Base-by-base conservation (phyloP, 345 rosid genomes). In the Citrus glauca region DNA sequence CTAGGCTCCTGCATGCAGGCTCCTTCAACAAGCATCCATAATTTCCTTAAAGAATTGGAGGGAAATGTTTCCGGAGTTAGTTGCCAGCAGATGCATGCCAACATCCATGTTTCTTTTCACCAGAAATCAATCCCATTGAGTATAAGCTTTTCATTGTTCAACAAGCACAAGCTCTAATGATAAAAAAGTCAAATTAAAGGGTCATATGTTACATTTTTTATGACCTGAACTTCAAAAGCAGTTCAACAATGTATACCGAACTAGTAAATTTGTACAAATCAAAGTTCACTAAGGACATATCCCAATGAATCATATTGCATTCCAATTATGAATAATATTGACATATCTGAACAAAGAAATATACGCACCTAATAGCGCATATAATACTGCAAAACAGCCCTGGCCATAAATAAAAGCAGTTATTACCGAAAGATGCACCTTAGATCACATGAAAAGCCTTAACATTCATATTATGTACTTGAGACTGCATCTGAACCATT, bases 341-440 rank as follows among this genome's bases (percentile, higher is more conserved):
- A 50, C 9, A 69, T 72, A 69, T 42, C 24, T 66, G 30, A 17
- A 62, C 62, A 62, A 71, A 59, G 75, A 66, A 75, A 78, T 64
- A 45, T 77, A 87, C 94, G 50, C 72, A 93, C 96, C 98, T 75
- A 80, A 73, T 64, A 90, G 81, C 9, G 93, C 98, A 72, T 91
- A 95, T 7, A 82, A 20, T 70, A 85, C 90, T 37, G 90, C 92
- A 32, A 85, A 74, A 71, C 81, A 80, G 0, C 93, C 98, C 98
- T 95, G 96, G 80, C 82, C 70, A 85, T 14, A 25, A 74, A 53
- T 20, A 55, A 63, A 80, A 42, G 56, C 38, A 67, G 27, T 38
- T 9, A 61, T 81, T 22, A 80, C 75, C 64, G 24, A 78, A 69
- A 65, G 42, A 70, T 56, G 63, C 57, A 67, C 60, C 20, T 27